Evolutionary conservation across 2,329 filamentous ascomycete genomes (phyloP).

Genomic region (Cladosporium colombiae): DNA sequence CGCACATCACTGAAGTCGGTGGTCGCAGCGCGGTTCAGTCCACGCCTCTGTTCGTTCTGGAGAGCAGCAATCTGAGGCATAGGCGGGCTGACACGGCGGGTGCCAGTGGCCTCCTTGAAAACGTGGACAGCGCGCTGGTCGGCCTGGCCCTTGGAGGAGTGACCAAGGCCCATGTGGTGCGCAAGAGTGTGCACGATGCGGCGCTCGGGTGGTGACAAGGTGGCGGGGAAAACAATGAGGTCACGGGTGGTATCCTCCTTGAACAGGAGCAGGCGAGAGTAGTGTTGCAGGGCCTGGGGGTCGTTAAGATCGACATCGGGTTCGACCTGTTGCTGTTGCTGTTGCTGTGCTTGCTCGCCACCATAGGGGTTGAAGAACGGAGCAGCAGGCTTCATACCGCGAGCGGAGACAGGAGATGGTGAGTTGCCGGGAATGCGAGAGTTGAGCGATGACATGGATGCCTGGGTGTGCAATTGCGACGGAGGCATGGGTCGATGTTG

Average conservation of each 20-base stretch:
- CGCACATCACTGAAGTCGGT: slow-evolving; percentile 89
- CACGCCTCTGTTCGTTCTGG: slow-evolving; percentile 71
- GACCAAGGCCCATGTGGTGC: slow-evolving; percentile 90
- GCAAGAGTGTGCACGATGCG: slow-evolving; percentile 91
- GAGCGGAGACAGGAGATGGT: slow-evolving; percentile 66
- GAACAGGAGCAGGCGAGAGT: slow-evolving; percentile 87
- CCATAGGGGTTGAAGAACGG: slow-evolving; percentile 32
- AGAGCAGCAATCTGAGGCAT: slow-evolving; percentile 66
- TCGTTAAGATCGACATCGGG: slow-evolving; percentile 88
- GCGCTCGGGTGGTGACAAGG: slow-evolving; percentile 78
- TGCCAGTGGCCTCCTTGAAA: slow-evolving; percentile 64
- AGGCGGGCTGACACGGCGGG: slow-evolving; percentile 61
- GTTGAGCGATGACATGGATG: slow-evolving; percentile 78
- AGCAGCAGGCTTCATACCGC: slow-evolving; percentile 45
- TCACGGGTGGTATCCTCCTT: slow-evolving; percentile 77
- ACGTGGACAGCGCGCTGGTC: slow-evolving; percentile 90
- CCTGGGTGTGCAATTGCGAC: slow-evolving; percentile 74
- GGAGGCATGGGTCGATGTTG: slow-evolving; percentile 76
- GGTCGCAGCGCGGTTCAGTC: slow-evolving; percentile 89
- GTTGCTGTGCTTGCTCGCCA: slow-evolving; percentile 34
- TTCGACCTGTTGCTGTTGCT: slow-evolving; percentile 25
- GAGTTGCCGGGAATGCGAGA: slow-evolving; percentile 60
- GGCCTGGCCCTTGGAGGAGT: slow-evolving; percentile 84
- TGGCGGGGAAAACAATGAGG: slow-evolving; percentile 78
- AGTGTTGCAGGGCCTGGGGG: slow-evolving; percentile 80